Base-by-base conservation (phyloP, 805 yeast genomes). In the Wickerhamiella vanderwaltii region DNA sequence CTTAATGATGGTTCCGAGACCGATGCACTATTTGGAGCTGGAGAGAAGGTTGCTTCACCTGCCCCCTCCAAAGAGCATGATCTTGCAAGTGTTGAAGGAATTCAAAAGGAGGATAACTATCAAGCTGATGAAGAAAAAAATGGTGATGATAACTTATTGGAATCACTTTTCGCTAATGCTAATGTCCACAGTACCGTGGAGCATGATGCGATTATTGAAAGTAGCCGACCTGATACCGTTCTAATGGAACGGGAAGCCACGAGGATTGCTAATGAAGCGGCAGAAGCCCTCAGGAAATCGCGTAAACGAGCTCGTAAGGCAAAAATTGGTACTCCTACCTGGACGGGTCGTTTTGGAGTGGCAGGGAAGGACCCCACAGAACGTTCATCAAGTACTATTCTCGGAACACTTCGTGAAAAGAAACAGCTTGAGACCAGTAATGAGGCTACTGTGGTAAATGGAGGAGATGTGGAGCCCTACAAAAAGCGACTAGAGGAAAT, bases 281-380 rank as follows among this genome's bases (percentile, higher is more conserved):
- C 71, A 3, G 65, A 66, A 37, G 72, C 54, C 73, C 77, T 33
- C 58, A 60, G 47, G 64, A 71, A 72, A 45, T 83, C 95, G 0
- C 61, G 86, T 30, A 66, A 62, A 35, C 56, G 62, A 17, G 67
- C 86, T 0, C 56, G 68, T 24, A 53, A 51, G 30, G 60, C 70
- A 2, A 58, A 57, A 19, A 66, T 87, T 23, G 94, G 94, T 4
- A 77, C 80, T 0, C 97, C 96, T 0, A 88, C 98, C 0, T 91
- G 96, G 93, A 88, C 98, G 0, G 98, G 98, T 0, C 73, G 73
- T 50, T 84, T 79, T 65, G 98, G 98, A 0, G 59, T 63, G 15
- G 95, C 95, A 0, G 95, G 95, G 16, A 25, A 29, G 12, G 32
- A 18, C 20, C 24, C 36, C 7, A 11, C 25, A 12, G 26, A 33